Evolutionary conservation across 257 asterid genomes (phyloP).

Genomic region (Solanum verrucosum): DNA sequence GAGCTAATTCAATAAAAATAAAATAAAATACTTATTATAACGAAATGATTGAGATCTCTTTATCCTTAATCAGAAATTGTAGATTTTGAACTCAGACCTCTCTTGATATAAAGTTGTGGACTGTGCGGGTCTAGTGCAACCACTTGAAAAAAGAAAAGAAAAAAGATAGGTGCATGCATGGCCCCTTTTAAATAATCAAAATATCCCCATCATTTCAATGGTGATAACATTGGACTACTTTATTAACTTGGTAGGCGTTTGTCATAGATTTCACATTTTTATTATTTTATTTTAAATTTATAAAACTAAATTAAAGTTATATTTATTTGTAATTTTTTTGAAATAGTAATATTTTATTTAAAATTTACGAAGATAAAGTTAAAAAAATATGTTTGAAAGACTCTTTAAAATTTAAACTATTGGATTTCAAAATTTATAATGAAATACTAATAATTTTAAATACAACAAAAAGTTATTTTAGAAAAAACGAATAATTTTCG

Average conservation of each 20-base stretch:
- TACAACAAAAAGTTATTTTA: neutral
- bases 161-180: neutral
- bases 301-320: neutral
- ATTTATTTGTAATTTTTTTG: neutral
- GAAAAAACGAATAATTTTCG: neutral
- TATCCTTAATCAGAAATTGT: fast-evolving
- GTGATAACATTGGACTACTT: neutral
- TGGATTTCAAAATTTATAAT: neutral
- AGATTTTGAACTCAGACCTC: neutral
- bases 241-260: neutral
- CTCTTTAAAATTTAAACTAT: neutral
- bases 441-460: neutral
- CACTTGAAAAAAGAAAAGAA: neutral
- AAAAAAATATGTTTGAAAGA: neutral
- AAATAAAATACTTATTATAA: too few relatives aligned
- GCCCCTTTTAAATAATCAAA: neutral
- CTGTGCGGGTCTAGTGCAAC: neutral
- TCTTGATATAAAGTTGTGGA: neutral
- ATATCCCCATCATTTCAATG: neutral
- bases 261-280: neutral
- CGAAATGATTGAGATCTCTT: fast-evolving
- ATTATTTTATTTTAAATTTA: neutral
- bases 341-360: neutral
- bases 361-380: neutral
- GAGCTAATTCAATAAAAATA: too few relatives aligned